A percentile compares a stretch with the other conserved stretches of the same genome.
phyloP scores from a whole-genome alignment of 2,329 filamentous ascomycete species.

The Pseudocercospora musae region DNA sequence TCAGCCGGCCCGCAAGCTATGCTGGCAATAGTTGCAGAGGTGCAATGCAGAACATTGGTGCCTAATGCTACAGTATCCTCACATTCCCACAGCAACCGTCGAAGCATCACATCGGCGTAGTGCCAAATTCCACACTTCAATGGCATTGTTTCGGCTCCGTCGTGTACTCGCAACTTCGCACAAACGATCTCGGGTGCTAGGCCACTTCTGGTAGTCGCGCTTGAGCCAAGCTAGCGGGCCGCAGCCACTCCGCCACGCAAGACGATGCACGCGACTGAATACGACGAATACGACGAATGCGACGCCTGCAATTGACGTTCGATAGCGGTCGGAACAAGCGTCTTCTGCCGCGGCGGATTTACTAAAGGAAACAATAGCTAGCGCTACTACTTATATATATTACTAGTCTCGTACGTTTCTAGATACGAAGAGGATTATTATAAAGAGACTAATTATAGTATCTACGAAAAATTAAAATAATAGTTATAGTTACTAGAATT shows the following conservation, averaged over 20 bases:
- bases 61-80: neutral
- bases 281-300: neutral
- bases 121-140: neutral
- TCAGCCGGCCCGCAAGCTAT: too few relatives aligned
- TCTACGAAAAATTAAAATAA: too few relatives aligned
- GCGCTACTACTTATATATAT: too few relatives aligned
- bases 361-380: too few relatives aligned
- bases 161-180: neutral
- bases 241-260: neutral
- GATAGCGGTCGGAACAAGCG: too few relatives aligned
- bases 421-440: too few relatives aligned
- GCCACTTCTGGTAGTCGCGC: neutral
- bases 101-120: neutral
- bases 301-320: neutral
- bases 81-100: neutral
- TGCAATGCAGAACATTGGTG: neutral
- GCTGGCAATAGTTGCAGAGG: neutral
- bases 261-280: neutral
- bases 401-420: too few relatives aligned
- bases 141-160: neutral
- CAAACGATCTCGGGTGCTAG: neutral
- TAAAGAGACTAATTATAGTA: too few relatives aligned
- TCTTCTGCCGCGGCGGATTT: too few relatives aligned
- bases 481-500: too few relatives aligned
- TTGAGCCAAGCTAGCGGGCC: neutral